phyloP scores from a whole-genome alignment of 192 early-diverging fungal genomes.

The Coemansia sp. region DNA sequence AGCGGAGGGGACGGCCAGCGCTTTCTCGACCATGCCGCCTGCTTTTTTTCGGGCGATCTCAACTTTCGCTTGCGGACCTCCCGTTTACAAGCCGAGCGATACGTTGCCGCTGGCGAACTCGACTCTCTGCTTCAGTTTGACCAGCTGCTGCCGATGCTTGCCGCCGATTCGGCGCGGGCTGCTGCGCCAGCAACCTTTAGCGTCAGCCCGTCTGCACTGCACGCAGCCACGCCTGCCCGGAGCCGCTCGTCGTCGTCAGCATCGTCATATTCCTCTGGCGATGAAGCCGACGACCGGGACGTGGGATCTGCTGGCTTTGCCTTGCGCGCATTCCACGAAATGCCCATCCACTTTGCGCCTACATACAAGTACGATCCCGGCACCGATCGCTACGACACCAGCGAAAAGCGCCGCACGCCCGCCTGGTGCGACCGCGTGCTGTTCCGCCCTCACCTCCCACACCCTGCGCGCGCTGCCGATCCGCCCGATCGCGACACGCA shows the following conservation, averaged over 20 bases:
- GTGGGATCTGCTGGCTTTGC: constrained; percentile 67
- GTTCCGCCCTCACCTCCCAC: constrained; percentile 50
- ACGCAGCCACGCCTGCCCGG: constrained; percentile 3
- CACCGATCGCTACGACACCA: constrained; percentile 81
- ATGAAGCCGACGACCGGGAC: constrained; percentile 16
- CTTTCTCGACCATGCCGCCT: constrained; percentile 73
- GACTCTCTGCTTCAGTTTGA: constrained; percentile 60
- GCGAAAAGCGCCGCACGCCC: constrained; percentile 90
- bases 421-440: constrained; percentile 96
- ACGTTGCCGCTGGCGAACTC: constrained; percentile 59
- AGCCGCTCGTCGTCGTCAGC: constrained; percentile 28
- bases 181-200: constrained; percentile 5
- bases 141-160: constrained; percentile 57
- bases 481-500: constrained; percentile 19
- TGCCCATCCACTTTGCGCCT: constrained; percentile 76
- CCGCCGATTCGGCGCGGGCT: constrained; percentile 4
- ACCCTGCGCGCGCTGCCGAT: constrained; percentile 2
- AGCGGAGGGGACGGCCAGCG: constrained; percentile 86
- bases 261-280: constrained; percentile 25
- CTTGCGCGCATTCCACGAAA: constrained; percentile 74
- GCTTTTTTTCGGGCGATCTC: constrained; percentile 86
- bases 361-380: constrained; percentile 97
- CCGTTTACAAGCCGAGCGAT: constrained; percentile 62
- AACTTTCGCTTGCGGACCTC: constrained; percentile 87
- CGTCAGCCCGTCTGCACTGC: constrained; percentile 2